Evolutionary conservation across 495 filamentous ascomycete species (phyloP).

Genomic region (Filosporella fistucella): DNA sequence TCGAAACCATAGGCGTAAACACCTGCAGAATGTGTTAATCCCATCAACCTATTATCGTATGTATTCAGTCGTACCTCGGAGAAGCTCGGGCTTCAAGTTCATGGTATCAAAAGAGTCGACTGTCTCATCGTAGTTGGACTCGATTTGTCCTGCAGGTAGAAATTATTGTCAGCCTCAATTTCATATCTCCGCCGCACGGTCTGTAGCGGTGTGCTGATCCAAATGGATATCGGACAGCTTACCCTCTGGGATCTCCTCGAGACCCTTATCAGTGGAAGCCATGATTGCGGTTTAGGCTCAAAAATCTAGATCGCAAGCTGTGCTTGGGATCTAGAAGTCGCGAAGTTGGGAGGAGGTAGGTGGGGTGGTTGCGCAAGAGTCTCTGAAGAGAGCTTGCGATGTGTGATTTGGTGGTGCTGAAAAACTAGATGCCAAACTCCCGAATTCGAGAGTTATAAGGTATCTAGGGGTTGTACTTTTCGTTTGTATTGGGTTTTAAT

Average conservation of each 20-base stretch:
- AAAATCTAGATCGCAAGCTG: slow-evolving; percentile 68
- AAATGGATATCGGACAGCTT: slow-evolving; percentile 30
- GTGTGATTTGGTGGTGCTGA: slow-evolving; percentile 9
- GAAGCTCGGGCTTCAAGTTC: slow-evolving; percentile 92
- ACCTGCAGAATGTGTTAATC: slow-evolving; percentile 49
- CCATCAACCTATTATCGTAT: background rate
- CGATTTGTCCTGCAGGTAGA: slow-evolving; percentile 76
- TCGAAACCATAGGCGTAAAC: slow-evolving; percentile 99
- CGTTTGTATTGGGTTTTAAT: slow-evolving; percentile 11
- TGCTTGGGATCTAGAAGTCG: slow-evolving; percentile 53
- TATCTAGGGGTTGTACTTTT: slow-evolving; percentile 20
- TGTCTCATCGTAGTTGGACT: slow-evolving; percentile 99
- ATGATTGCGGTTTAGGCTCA: slow-evolving; percentile 72
- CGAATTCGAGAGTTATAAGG: slow-evolving; percentile 25
- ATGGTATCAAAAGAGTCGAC: slow-evolving; percentile 98
- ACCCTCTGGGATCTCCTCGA: slow-evolving; percentile 94
- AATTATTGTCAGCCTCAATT: slow-evolving; percentile 16
- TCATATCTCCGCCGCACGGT: background rate
- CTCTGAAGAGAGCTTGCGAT: slow-evolving; percentile 21
- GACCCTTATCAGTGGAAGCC: slow-evolving; percentile 88
- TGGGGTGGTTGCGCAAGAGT: slow-evolving; percentile 27
- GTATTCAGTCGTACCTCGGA: slow-evolving; percentile 70
- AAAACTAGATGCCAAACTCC: slow-evolving; percentile 42
- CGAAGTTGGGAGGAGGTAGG: slow-evolving; percentile 35
- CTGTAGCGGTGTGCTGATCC: slow-evolving; percentile 18